These are phyloP conservation scores for Monilinia laxa DNA, from an alignment of 2,329 filamentous ascomycete genomes.

Conservation along the genomic window DNA sequence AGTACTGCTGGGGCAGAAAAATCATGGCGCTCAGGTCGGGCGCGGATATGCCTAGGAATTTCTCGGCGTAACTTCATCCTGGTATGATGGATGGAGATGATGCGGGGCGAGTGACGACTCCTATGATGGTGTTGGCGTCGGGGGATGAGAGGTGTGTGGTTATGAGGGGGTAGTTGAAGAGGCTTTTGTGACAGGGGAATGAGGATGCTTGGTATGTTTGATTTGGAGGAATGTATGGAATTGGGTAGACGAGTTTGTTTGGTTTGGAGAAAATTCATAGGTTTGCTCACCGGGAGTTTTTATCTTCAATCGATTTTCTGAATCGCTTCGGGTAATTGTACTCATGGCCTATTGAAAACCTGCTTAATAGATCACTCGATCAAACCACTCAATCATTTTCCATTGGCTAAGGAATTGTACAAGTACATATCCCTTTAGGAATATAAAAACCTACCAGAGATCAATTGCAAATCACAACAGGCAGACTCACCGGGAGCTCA, in stretches of 20 bases:
- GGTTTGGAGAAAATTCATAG: neutral
- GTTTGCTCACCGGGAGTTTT: neutral
- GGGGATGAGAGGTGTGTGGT: conserved; percentile 43
- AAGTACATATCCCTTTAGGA: neutral
- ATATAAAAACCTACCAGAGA: neutral
- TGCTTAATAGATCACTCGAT: no score
- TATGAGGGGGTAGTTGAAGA: conserved; percentile 44
- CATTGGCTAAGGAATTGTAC: neutral
- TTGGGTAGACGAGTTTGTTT: neutral
- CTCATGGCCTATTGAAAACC: no score
- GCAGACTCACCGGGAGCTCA: neutral
- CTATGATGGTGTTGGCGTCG: conserved; percentile 56
- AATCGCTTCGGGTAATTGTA: no score
- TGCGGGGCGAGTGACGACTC: conserved; percentile 58
- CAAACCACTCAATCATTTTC: no score
- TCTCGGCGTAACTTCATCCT: conserved; percentile 53
- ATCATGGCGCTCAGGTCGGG: conserved; percentile 31
- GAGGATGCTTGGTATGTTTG: no score
- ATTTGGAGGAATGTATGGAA: no score
- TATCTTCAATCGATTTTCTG: no score
- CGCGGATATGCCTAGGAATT: conserved; percentile 46
- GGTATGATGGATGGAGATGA: conserved; percentile 63
- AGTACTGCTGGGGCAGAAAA: conserved; percentile 37
- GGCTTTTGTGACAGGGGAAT: conserved; percentile 38
- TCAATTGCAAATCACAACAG: no score